Percentiles rank a stretch among this genome's conserved stretches.
Conservation (phyloP, 2,329 filamentous ascomycete species). For the Scolecobasidium constrictum region DNA sequence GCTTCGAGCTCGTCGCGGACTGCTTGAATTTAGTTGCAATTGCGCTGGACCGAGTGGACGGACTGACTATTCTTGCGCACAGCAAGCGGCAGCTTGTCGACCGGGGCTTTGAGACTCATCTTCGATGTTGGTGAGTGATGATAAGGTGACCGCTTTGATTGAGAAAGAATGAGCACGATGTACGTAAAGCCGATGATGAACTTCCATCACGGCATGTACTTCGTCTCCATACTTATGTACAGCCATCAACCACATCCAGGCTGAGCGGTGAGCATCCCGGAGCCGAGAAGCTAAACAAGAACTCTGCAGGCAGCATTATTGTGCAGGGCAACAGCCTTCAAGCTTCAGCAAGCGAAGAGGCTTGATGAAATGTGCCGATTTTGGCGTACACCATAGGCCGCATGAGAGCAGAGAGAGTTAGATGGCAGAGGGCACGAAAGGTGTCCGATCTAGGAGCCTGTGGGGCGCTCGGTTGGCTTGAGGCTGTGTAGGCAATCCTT, state of each 20-base stretch:
- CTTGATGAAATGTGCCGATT: not conserved
- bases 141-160: too few species aligned
- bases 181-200: not conserved
- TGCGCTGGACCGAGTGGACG: too few species aligned
- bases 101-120: slow-evolving; percentile 32
- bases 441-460: too few species aligned
- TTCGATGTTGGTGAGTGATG: slow-evolving; percentile 6
- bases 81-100: slow-evolving; percentile 40
- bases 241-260: too few species aligned
- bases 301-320: slow-evolving; percentile 3
- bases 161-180: too few species aligned
- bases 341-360: not conserved
- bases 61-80: slow-evolving; percentile 39
- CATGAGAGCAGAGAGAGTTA: too few species aligned
- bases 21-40: slow-evolving; percentile 16
- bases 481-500: too few species aligned
- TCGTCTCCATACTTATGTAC: not conserved
- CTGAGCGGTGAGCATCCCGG: too few species aligned
- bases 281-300: slow-evolving; percentile 27
- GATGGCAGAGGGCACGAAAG: too few species aligned
- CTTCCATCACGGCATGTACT: not conserved
- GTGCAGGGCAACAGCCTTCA: not conserved
- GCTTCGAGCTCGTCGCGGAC: slow-evolving; percentile 44
- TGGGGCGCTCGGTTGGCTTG: too few species aligned
- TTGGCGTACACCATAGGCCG: not conserved